These are phyloP conservation scores for Artomyces pyxidatus DNA, from an alignment of 768 basidiomycete species.

Conservation along the genomic window DNA sequence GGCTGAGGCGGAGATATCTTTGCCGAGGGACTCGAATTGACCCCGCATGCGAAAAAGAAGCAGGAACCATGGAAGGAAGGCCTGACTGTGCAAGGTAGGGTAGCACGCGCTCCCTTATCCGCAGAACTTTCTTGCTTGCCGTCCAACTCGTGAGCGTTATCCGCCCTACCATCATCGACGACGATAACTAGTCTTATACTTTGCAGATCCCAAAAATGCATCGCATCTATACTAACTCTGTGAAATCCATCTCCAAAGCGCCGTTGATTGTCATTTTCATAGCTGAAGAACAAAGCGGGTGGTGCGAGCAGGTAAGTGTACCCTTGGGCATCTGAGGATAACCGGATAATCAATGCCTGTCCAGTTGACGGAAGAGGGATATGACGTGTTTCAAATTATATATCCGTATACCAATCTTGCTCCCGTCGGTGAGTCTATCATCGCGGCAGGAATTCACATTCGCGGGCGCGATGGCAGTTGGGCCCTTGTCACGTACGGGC, in stretches of 20 bases:
- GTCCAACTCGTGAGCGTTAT: not conserved
- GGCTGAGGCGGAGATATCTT: too few relatives aligned
- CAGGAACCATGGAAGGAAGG: too few relatives aligned
- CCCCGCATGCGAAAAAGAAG: too few relatives aligned
- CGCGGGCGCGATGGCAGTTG: slow-evolving; percentile 13
- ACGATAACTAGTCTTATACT: too few relatives aligned
- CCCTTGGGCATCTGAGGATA: not conserved
- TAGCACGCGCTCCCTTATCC: too few relatives aligned
- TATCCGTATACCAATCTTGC: slow-evolving; percentile 17
- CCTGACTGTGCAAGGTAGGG: too few relatives aligned
- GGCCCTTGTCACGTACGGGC: slow-evolving; percentile 27
- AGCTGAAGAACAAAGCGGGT: slow-evolving; percentile 24
- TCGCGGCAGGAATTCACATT: slow-evolving; percentile 10
- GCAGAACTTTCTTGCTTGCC: not conserved
- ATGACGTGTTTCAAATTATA: slow-evolving; percentile 25
- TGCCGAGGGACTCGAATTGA: too few relatives aligned
- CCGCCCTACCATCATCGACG: too few relatives aligned
- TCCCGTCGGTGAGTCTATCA: slow-evolving; percentile 16
- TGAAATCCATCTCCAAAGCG: slow-evolving; percentile 24
- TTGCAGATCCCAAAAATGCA: too few relatives aligned
- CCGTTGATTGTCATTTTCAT: slow-evolving; percentile 25
- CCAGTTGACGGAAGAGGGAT: slow-evolving; percentile 34
- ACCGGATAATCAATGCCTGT: not conserved
- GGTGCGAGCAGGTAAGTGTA: slow-evolving; percentile 29
- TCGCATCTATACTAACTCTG: slow-evolving; percentile 19